Percentiles rank a stretch among this genome's conserved stretches.
Conservation (phyloP, 495 filamentous ascomycete genomes). For the Staphylotrichum tortipilum region DNA sequence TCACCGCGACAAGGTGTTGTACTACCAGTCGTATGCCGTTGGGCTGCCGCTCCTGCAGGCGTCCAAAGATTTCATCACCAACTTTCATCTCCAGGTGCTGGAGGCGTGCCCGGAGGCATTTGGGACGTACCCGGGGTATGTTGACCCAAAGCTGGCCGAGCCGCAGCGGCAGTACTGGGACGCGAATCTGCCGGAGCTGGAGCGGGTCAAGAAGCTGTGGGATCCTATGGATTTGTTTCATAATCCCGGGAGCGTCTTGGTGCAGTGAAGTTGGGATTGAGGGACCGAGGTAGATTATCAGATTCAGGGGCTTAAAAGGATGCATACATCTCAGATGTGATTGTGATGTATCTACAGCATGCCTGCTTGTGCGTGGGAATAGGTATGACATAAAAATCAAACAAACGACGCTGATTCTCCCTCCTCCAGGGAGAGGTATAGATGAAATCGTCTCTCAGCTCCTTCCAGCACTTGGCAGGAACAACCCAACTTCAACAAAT, state of each 20-base stretch:
- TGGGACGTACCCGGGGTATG: slow-evolving; percentile 61
- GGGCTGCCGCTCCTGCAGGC: slow-evolving; percentile 37
- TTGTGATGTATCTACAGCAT: too few species aligned
- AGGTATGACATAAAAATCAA: too few species aligned
- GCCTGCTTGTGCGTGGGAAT: too few species aligned
- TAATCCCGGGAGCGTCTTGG: slow-evolving; percentile 56
- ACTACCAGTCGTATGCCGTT: slow-evolving; percentile 50
- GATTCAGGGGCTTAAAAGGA: background rate
- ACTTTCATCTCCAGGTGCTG: slow-evolving; percentile 36
- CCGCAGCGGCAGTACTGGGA: slow-evolving; percentile 53
- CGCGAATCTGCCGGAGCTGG: slow-evolving; percentile 36
- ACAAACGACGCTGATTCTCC: too few species aligned
- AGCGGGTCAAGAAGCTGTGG: slow-evolving; percentile 42
- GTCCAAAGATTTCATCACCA: slow-evolving; percentile 39
- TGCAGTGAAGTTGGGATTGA: slow-evolving; percentile 14
- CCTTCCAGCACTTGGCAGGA: background rate
- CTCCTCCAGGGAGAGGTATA: background rate
- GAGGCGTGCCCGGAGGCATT: slow-evolving; percentile 27
- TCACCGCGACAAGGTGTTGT: slow-evolving; percentile 50
- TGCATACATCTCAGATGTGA: too few species aligned
- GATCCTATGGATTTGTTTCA: slow-evolving; percentile 52
- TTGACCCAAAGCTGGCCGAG: slow-evolving; percentile 50
- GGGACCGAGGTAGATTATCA: background rate
- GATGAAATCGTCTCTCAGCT: too few species aligned
- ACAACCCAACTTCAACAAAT: too few species aligned